A percentile compares a stretch with the other conserved stretches of the same genome.
phyloP scores from a whole-genome alignment of 1,284 basidiomycete species.

The Bjerkandera adusta region DNA sequence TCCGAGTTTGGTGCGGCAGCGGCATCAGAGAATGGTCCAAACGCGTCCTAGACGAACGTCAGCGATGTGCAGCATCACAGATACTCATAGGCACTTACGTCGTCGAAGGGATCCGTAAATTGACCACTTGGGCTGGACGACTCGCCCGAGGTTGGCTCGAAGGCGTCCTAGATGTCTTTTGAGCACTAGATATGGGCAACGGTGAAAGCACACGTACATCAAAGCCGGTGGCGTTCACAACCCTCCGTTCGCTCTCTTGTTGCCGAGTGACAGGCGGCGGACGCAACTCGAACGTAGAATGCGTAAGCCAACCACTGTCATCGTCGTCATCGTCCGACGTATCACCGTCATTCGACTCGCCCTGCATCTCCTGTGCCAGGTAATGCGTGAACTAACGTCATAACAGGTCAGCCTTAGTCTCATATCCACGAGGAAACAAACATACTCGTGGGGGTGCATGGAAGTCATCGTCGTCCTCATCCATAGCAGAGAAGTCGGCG shows the following conservation, averaged over 20 bases:
- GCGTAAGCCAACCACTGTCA: conserved; percentile 74
- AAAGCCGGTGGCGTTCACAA: conserved; percentile 50
- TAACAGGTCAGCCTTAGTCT: background rate
- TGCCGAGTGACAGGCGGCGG: conserved; percentile 54
- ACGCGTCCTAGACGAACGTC: conserved; percentile 29
- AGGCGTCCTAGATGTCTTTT: conserved; percentile 46
- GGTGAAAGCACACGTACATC: conserved; percentile 44
- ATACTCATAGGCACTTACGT: conserved; percentile 22
- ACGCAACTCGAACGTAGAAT: conserved; percentile 65
- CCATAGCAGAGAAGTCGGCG: conserved; percentile 66
- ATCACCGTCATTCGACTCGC: conserved; percentile 39
- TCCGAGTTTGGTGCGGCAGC: conserved; percentile 47
- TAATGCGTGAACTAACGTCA: conserved; percentile 67
- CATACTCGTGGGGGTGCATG: conserved; percentile 50
- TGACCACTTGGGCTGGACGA: conserved; percentile 19
- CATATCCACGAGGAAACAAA: conserved; percentile 6
- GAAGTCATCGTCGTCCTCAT: conserved; percentile 44
- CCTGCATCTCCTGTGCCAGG: conserved; percentile 68
- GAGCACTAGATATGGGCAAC: background rate
- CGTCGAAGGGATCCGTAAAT: conserved; percentile 54
- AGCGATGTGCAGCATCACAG: background rate
- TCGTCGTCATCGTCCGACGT: conserved; percentile 67
- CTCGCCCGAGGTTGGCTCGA: conserved; percentile 41
- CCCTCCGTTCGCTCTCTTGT: conserved; percentile 46
- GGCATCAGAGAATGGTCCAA: conserved; percentile 73